Evolutionary conservation across 1,284 basidiomycete genomes (phyloP).

Genomic region (Ceratobasidium sp.): DNA sequence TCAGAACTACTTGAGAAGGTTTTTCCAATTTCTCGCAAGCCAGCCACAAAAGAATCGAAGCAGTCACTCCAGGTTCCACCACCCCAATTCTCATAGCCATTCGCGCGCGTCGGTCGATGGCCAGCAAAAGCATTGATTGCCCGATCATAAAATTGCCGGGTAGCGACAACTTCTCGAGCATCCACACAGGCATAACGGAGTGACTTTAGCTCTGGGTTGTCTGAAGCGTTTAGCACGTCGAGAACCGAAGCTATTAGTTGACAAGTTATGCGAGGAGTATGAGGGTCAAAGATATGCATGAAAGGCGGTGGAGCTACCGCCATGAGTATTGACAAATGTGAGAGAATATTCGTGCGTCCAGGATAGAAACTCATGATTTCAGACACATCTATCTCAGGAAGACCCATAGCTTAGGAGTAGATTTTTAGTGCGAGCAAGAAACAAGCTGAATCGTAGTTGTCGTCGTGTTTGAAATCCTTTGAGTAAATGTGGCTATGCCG

Average conservation of each 20-base stretch:
- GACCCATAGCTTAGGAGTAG: neutral
- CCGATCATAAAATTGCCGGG: conserved; percentile 76
- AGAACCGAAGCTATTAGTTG: conserved; percentile 44
- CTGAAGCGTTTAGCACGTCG: neutral
- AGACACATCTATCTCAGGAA: neutral
- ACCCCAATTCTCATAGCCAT: conserved; percentile 71
- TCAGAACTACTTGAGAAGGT: conserved; percentile 51
- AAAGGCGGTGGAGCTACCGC: conserved; percentile 72
- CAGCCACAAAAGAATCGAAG: conserved; percentile 77
- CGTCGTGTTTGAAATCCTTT: too few species aligned
- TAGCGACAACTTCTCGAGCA: conserved; percentile 74
- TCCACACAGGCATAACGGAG: conserved; percentile 66
- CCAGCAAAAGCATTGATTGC: conserved; percentile 71
- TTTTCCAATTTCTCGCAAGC: conserved; percentile 60
- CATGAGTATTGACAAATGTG: conserved; percentile 65
- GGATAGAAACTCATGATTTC: conserved; percentile 51
- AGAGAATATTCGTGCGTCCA: conserved; percentile 56
- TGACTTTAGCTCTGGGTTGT: conserved; percentile 15
- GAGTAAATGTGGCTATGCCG: conserved; percentile 6
- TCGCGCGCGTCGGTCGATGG: conserved; percentile 69
- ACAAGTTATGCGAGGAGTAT: conserved; percentile 64
- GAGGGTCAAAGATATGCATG: conserved; percentile 77
- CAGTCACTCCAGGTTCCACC: conserved; percentile 67
- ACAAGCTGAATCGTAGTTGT: too few species aligned
- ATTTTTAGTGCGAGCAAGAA: neutral